Base-by-base conservation (phyloP, 2,329 filamentous ascomycete genomes). In the Celoporthe dispersa region DNA sequence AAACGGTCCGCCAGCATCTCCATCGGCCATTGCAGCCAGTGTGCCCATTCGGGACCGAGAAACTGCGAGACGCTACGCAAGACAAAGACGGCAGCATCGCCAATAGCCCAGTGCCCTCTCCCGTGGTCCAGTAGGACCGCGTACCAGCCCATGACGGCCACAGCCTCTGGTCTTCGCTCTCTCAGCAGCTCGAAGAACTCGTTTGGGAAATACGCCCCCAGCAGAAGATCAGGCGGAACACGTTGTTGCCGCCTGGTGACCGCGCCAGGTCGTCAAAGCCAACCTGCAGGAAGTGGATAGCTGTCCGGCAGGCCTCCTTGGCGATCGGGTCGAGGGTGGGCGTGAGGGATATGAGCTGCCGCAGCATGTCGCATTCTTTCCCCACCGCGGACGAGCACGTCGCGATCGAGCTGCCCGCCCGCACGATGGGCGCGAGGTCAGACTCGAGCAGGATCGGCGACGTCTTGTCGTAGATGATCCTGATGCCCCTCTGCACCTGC, bases 401-500 rank as follows among this genome's bases (percentile, higher is more conserved):
- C 11, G 31, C 59, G 33, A 9, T 9, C 8, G 7, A 14, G 19
- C 3, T 61, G 33, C 59, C 59, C 33, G 8, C 19, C 31, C 33
- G 33, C 31, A n/a, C 59, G 2, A 82, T 73, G 0, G 74, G 70
- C 14, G 76, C 63, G 41, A 83, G 75, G 16, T 80, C 78, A 0
- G 80, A 80, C 11, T 79, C 73, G 22, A 78, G 75, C 5, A 85
- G 75, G 37, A 77, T 68, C 7, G 78, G 71, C 75, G 79, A 82
- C 7, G 9, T 77, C 1, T 78, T 75, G 0, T 75, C 69, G 55
- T 81, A 78, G 44, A 83, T 77, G 44, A 77, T 75, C n/a, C 79
- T 78, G n/a, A 85, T 79, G 33, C 84, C 83, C 5, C 80, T 78
- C 71, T 84, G 82, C 16, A 85, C 76, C 61, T 76, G 75, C 16